Percentiles rank a stretch among this genome's conserved stretches.
phyloP scores from a whole-genome alignment of 73 alveolate genomes.

The Paramecium pentaurelia region DNA sequence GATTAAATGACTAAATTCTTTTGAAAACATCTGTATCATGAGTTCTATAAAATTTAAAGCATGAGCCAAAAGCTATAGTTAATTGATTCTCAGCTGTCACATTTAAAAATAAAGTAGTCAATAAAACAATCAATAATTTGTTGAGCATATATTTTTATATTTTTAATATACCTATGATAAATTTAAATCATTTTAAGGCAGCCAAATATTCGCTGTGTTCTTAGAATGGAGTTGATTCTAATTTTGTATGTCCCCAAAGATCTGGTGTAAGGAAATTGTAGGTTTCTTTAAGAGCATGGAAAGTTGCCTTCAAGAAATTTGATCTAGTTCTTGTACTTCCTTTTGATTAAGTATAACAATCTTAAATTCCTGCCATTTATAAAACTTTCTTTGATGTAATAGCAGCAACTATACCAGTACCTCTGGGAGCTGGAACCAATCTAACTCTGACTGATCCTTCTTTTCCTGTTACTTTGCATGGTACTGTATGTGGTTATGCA shows the following conservation, averaged over 20 bases:
- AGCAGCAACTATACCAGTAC: conserved; percentile 99
- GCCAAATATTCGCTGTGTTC: conserved; percentile 78
- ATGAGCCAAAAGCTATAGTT: conserved; percentile 54
- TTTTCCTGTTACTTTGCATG: conserved; percentile 99
- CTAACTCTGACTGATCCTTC: conserved; percentile 99
- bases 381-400: conserved; percentile 98
- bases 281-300: conserved; percentile 95
- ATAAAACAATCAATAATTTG: background rate
- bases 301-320: conserved; percentile 98
- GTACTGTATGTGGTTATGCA: conserved; percentile 99
- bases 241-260: conserved; percentile 90
- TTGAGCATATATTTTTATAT: conserved; percentile 1
- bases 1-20: conserved; percentile 26
- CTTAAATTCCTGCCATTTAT: conserved; percentile 98
- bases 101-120: background rate
- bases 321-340: conserved; percentile 98
- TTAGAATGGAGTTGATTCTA: conserved; percentile 84
- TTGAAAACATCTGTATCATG: conserved; percentile 40
- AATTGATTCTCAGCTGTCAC: background rate
- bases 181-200: background rate
- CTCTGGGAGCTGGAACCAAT: conserved; percentile 99
- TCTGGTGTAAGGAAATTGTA: conserved; percentile 99
- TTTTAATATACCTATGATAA: conserved; percentile 49
- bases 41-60: conserved; percentile 32
- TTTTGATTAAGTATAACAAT: conserved; percentile 94